A percentile compares a stretch with the other conserved stretches of the same genome.
Conservation (phyloP, 768 basidiomycete species). For the Gelatoporia subvermispora region DNA sequence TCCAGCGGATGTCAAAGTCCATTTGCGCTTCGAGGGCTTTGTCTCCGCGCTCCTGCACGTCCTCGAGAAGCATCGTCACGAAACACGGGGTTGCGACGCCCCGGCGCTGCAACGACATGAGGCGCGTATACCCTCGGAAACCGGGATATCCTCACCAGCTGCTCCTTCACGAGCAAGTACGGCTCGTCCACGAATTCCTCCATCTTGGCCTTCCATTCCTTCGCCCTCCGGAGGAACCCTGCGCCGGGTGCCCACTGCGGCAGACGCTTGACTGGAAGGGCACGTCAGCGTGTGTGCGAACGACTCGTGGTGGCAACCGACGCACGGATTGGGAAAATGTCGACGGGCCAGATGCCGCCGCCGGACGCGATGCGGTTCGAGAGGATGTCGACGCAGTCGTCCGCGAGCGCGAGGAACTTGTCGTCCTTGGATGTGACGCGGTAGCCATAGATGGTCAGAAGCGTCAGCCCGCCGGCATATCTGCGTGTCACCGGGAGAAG, state of each 20-base stretch:
- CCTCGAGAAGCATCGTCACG: slow-evolving; percentile 51
- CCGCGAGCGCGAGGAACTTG: slow-evolving; percentile 35
- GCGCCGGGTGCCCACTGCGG: slow-evolving; percentile 68
- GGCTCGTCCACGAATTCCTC: slow-evolving; percentile 62
- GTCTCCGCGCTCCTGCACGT: slow-evolving; percentile 23
- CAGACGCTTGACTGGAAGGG: slow-evolving; percentile 41
- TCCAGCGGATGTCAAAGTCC: slow-evolving; percentile 73
- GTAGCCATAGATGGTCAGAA: slow-evolving; percentile 64
- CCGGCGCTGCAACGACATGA: slow-evolving; percentile 21
- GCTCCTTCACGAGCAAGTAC: slow-evolving; percentile 51
- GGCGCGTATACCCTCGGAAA: slow-evolving; percentile 16
- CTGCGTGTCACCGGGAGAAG: slow-evolving; percentile 25
- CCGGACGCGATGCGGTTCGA: slow-evolving; percentile 40
- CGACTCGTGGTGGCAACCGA: slow-evolving; percentile 6
- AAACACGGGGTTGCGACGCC: slow-evolving; percentile 37
- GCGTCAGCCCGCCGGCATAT: slow-evolving; percentile 48
- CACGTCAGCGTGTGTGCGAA: slow-evolving; percentile 19
- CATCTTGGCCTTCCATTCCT: slow-evolving; percentile 57
- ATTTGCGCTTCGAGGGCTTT: slow-evolving; percentile 31
- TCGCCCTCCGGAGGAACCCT: slow-evolving; percentile 59
- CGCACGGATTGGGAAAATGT: slow-evolving; percentile 32
- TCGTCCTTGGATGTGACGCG: slow-evolving; percentile 36
- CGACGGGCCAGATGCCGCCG: slow-evolving; percentile 40
- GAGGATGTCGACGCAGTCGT: slow-evolving; percentile 37
- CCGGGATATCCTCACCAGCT: slow-evolving; percentile 45